Evolutionary conservation across 164 flowering plant genomes (phyloP), one percentile per base, ranked within the genome.

Genomic region (Kalanchoe fedtschenkoi): DNA sequence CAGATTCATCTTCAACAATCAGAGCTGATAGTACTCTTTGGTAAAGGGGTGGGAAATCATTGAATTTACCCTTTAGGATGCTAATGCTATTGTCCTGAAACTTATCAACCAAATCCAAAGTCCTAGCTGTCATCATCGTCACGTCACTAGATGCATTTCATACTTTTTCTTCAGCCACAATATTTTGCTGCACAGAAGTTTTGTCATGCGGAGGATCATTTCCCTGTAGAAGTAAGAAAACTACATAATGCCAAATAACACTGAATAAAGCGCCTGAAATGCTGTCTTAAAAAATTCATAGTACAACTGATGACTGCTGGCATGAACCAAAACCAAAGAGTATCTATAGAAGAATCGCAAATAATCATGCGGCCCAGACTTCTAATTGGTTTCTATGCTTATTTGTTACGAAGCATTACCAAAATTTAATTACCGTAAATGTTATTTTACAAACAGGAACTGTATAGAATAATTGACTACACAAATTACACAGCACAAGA

Each of bases 21-120:
- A 91, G 76, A 69, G 98, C 90, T 26, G 96, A 76, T 41, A 89
- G 75, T 56, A 91, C 83, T 74, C 87, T 87, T 71, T 89, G 92
- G 71, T 85, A 84, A 62, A 89, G 70, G 58, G 95, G 91, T 54
- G 78, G 67, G 60, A 73, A 72, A 41, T 66, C 65, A 35, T 73
- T 79, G 58, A 56, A 66, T 62, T 44, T 70, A 59, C 68, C 68
- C 58, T 75, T 83, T 39, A 53, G 64, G 63, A 59, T 32, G 44
- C 74, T 76, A 63, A 35, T 21, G 17, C n/a, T n/a, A n/a, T n/a
- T n/a, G n/a, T 67, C 76, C 56, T 63, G 68, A 58, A 66, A 65
- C 53, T 69, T 74, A 61, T 75, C 72, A 41, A 58, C 66, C 61
- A 69, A 56, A 53, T 72, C 75, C 34, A 29, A 57, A 42, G 54